Evolutionary conservation across 257 asterid genomes (phyloP).

Genomic region (Avicennia marina): DNA sequence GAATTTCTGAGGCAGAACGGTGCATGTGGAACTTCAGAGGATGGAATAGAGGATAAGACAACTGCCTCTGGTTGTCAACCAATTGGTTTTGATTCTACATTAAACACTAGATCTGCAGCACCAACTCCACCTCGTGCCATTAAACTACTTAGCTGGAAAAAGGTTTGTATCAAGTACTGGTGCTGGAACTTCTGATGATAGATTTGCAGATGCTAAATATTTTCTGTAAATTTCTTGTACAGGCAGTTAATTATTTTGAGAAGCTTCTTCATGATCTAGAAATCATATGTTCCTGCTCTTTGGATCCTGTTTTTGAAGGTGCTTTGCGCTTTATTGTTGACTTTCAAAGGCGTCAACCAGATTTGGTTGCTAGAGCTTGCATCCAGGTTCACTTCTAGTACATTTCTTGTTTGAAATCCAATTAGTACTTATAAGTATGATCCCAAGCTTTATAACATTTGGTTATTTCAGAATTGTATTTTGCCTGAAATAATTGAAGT

Average conservation of each 20-base stretch:
- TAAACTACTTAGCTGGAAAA: conserved; percentile 80
- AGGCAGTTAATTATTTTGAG: conserved; percentile 90
- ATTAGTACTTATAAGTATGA: conserved; percentile 6
- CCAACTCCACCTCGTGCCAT: conserved; percentile 98
- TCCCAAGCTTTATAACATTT: conserved; percentile 3
- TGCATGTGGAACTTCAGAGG: conserved; percentile 31
- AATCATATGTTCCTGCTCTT: conserved; percentile 59
- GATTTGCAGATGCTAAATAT: conserved; percentile 5
- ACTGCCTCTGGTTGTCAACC: conserved; percentile 95
- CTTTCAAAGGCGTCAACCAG: conserved; percentile 84
- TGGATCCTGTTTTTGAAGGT: conserved; percentile 72
- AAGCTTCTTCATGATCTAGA: conserved; percentile 95
- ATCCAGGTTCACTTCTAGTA: conserved; percentile 76
- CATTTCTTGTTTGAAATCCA: conserved; percentile 13
- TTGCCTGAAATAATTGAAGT: neutral
- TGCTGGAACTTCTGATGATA: conserved; percentile 7
- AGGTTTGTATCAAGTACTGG: conserved; percentile 43
- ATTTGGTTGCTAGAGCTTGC: conserved; percentile 84
- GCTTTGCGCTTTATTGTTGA: conserved; percentile 72
- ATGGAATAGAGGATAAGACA: conserved; percentile 50
- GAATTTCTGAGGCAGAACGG: conserved; percentile 50
- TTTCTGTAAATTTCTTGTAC: conserved; percentile 18
- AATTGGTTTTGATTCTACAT: conserved; percentile 86
- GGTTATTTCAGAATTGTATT: conserved; percentile 1
- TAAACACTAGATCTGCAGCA: conserved; percentile 91